Evolutionary conservation across 2,329 filamentous ascomycete genomes (phyloP), one percentile per base, ranked within the genome.

Genomic region (Chaetomiaceae sp.): DNA sequence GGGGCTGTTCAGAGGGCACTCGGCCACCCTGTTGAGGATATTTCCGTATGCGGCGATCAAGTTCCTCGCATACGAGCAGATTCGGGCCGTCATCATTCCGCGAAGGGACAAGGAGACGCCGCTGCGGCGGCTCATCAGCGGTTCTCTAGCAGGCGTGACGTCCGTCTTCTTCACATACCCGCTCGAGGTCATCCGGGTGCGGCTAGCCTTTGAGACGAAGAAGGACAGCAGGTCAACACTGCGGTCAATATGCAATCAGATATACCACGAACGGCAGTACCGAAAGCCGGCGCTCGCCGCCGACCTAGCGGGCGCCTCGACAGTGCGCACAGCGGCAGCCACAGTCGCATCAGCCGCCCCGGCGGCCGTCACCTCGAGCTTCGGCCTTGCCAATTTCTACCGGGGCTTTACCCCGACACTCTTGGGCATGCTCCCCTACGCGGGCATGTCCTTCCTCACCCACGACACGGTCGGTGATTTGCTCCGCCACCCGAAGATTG

Each of bases 41-140:
- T 98, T 97, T 59, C 93, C 93, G 6, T 98, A 98, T 65, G 93
- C 91, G 14, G 91, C 87, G 37, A 95, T 97, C 68, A 98, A 98
- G 62, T 98, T 98, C 62, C 78, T 98, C 34, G 90, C 91, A 37
- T 98, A 98, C 70, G 93, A 98, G 66, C 93, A 98, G 67, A 88
- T 96, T 54, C 86, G 93, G 49, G 80, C 84, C 11, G 60, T 83
- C 12, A 62, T 97, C 26, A 97, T 98, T 51, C 78, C 78, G 1
- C 72, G 68, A 30, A 79, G 74, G 42, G 71, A 83, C 6, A 76
- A 94, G 48, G 93, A 98, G 64, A 97, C 91, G 0, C 78, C 85
- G 1, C 65, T 85, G 22, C 80, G 93, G 40, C 79, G 93, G 10
- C 78, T 93, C 39, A 58, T 86, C 19, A 84, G 82, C 48, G 88